Percentiles rank a stretch among this genome's conserved stretches.
Evolutionary conservation across 2,329 filamentous ascomycete genomes (phyloP).

Genomic region (Thelonectria blattea): DNA sequence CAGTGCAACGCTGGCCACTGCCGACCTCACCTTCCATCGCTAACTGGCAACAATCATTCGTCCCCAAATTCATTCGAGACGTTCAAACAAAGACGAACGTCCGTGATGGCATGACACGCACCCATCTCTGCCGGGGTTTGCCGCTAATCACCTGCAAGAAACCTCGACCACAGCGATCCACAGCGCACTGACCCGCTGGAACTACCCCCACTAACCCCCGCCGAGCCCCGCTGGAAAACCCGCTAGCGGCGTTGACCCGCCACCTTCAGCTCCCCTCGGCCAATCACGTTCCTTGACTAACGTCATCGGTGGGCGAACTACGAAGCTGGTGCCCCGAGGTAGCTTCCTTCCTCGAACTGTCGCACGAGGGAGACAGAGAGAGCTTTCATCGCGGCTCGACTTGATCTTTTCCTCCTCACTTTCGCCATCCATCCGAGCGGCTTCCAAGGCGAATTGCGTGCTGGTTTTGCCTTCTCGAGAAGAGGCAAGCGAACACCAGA

Average conservation of each 20-base stretch:
- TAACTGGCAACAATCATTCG: neutral
- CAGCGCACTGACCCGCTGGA: neutral
- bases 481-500: neutral
- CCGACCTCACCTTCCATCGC: neutral
- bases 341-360: constrained; percentile 3
- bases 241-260: neutral
- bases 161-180: neutral
- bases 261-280: neutral
- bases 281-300: neutral
- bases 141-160: neutral
- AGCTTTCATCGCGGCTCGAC: neutral
- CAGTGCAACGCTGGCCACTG: neutral
- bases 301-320: constrained; percentile 10
- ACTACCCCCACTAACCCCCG: neutral
- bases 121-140: too few relatives aligned
- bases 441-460: neutral
- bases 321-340: constrained; percentile 2
- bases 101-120: neutral
- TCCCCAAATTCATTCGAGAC: neutral
- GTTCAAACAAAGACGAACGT: neutral
- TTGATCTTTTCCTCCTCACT: neutral
- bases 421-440: neutral
- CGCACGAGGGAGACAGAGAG: constrained; percentile 11
- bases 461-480: neutral
- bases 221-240: neutral